Base-by-base conservation (phyloP, 352 stramenopile species). In the Globisporangium spiculum region DNA sequence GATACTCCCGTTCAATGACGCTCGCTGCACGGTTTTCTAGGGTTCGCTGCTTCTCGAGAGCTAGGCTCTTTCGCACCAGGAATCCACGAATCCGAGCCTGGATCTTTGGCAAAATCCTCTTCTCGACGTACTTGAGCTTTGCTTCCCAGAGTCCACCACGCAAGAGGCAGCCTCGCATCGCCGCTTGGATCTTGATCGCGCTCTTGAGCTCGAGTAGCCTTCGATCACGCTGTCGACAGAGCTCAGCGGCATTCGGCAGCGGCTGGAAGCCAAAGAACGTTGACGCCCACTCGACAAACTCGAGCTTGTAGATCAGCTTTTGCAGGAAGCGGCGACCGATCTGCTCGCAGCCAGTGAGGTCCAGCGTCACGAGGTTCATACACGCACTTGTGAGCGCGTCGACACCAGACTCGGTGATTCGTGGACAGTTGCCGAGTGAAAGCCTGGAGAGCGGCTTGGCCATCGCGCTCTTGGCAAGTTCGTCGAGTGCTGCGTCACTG, bases 221-320 rank as follows among this genome's bases (percentile, higher is more conserved):
- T 1, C 68, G 74, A 44, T 97, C 88, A 7, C 87, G 83, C 55
- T 91, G 72, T 1, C 67, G 68, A 38, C 84, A 90, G 16, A 97
- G 73, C 60, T 94, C 80, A 5, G 83, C 70, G 32, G 91, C 91
- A 60, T 97, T 91, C 8, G 88, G 87, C 3, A 94, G 74, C 7
- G 90, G 89, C 64, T 94, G 82, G 54, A 92, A 95, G n/a, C 90
- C 91, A 52, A 96, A 90, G 67, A 93, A 96, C 16, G 66, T 79
- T n/a, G 68, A 79, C 3, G 89, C 83, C 78, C 84, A 92, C 63
- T 97, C 83, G 32, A 96, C 90, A 57, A 96, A 94, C 61, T 80
- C 80, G 32, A 97, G 84, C 52, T 84, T 81, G 8, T 78, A 67
- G 44, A 95, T 76, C 18, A 96, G 71, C 24, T 75, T 67, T 56